Evolutionary conservation across 2,329 filamentous ascomycete genomes (phyloP).

Genomic region (Cladosporium sp.): DNA sequence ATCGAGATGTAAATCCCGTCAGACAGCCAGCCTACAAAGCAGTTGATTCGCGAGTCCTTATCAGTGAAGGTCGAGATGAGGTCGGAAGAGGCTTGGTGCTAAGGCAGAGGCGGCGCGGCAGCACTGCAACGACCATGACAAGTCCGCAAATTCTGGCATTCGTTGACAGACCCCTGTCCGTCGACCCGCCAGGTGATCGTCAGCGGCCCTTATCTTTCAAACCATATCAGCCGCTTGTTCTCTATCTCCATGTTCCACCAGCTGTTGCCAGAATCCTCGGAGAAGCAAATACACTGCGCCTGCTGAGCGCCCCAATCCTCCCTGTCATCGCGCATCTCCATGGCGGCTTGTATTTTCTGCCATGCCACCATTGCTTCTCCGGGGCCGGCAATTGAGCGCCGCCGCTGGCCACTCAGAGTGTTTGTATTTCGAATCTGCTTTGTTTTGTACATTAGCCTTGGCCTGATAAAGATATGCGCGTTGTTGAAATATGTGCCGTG

Average conservation of each 20-base stretch:
- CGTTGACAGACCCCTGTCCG: too few species aligned
- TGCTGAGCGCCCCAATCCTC: not conserved
- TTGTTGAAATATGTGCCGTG: constrained; percentile 6
- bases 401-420: not conserved
- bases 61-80: constrained; percentile 10
- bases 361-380: not conserved
- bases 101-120: not conserved
- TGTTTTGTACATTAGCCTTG: constrained; percentile 1
- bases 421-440: not conserved
- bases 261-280: not conserved
- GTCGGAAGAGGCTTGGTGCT: constrained; percentile 5
- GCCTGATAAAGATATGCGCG: constrained; percentile 5
- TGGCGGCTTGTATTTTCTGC: not conserved
- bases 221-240: not conserved
- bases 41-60: constrained; percentile 5
- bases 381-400: not conserved
- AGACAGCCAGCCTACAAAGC: not conserved
- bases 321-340: constrained; percentile 7
- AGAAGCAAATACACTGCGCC: not conserved
- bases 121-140: not conserved
- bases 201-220: not conserved
- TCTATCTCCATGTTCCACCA: constrained; percentile 1
- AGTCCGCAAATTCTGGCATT: not conserved
- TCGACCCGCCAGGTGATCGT: not conserved
- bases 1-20: not conserved